phyloP scores from a whole-genome alignment of 2,329 filamentous ascomycete genomes.

The Tolypocladium amazonense region DNA sequence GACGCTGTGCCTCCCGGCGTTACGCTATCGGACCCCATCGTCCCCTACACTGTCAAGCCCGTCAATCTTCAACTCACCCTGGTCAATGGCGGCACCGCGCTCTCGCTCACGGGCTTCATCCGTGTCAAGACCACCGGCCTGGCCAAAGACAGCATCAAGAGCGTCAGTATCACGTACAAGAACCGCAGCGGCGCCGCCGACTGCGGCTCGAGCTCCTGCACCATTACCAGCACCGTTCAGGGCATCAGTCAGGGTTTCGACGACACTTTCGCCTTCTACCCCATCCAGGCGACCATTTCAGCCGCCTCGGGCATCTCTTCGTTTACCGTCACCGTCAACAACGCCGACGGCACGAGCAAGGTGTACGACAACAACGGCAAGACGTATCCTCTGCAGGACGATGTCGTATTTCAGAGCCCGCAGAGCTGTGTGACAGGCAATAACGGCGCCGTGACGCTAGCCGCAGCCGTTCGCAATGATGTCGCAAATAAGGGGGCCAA shows the following conservation, averaged over 20 bases:
- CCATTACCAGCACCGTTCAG: conserved; percentile 32
- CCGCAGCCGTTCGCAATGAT: conserved; percentile 40
- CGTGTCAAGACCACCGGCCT: conserved; percentile 43
- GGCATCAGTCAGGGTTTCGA: conserved; percentile 47
- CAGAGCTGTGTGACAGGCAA: conserved; percentile 44
- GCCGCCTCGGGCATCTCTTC: conserved; percentile 50
- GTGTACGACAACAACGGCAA: conserved; percentile 47
- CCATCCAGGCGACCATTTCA: conserved; percentile 38
- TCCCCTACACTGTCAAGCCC: conserved; percentile 50
- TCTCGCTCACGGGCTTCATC: conserved; percentile 44
- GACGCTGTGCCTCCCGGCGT: conserved; percentile 45
- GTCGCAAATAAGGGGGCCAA: conserved; percentile 27
- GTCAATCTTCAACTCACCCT: conserved; percentile 45
- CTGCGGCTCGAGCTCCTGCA: conserved; percentile 31
- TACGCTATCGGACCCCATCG: conserved; percentile 38
- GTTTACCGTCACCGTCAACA: conserved; percentile 42
- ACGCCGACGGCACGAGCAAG: conserved; percentile 33
- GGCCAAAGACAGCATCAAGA: conserved; percentile 28
- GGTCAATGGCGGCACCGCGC: conserved; percentile 31
- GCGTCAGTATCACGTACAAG: conserved; percentile 43
- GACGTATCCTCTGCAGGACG: conserved; percentile 43
- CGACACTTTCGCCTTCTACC: conserved; percentile 47
- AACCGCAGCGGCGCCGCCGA: conserved; percentile 37
- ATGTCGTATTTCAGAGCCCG: conserved; percentile 40
- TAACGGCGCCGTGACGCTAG: conserved; percentile 30